Base-by-base conservation (phyloP, 306 rosid species). In the Gastrolobium villosum region DNA sequence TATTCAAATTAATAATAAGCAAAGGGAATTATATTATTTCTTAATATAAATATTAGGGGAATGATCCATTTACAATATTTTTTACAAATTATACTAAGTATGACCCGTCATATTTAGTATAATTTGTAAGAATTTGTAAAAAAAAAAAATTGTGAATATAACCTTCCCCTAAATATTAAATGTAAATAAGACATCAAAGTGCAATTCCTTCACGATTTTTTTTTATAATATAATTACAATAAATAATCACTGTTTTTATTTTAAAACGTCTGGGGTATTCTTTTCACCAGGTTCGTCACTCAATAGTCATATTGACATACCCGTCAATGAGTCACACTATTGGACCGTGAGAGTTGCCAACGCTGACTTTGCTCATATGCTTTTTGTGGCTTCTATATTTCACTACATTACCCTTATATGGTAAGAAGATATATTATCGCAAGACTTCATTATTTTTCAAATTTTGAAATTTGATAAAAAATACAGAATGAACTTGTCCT, bases 131-230 rank as follows among this genome's bases (percentile, higher is more conserved):
- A 20, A 1, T 1, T 20, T 20, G 26, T 20, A 20, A 20, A 20
- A 0, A 20, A n/a, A 20, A 20, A 20, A 20, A 20, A 0, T 20
- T 20, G 26, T 20, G 1, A 20, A 20, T 20, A 20, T 20, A 20
- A 20, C 26, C 26, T 20, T 20, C 26, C 1, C 26, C 26, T 20
- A 63, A 39, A n/a, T 32, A 63, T 36, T 35, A 35, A 62, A 62
- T 37, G 31, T 62, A 62, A 37, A 61, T 0, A 14, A 31, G 10
- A 2, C 0, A 61, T 61, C 45, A n/a, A 35, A 44, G 45, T 62
- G 20, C 37, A 36, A 62, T 62, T 62, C 46, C 68, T 62, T 62
- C 31, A 13, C 0, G 45, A 62, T 62, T 62, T 61, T 6, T 11
- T 34, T 36, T 13, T 36, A n/a, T n/a, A 35, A 31, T 59, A 28